Conservation (phyloP, 495 filamentous ascomycete species). For the Xanthoparmelia taractica region DNA sequence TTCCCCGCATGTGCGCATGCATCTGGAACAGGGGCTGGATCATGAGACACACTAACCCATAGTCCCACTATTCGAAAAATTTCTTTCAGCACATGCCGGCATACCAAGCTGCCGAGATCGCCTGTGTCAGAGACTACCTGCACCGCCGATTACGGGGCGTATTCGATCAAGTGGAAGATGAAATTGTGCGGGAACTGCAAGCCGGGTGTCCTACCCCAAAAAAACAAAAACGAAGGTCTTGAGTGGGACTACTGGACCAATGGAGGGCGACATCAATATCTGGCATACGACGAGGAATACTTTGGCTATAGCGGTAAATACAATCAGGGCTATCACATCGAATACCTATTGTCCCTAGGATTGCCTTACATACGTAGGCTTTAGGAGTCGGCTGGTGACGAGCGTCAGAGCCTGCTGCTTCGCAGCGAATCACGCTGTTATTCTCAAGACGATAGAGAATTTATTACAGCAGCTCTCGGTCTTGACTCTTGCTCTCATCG, state of each 20-base stretch:
- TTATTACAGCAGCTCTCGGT: not conserved
- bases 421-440: not conserved
- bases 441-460: not conserved
- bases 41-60: no score
- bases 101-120: not conserved
- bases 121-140: conserved; percentile 1
- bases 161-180: not conserved
- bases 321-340: not conserved
- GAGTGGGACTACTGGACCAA: not conserved
- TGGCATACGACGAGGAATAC: not conserved
- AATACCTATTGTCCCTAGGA: not conserved
- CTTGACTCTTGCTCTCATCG: not conserved
- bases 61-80: no score
- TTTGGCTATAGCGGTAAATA: not conserved
- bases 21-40: no score
- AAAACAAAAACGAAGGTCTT: not conserved
- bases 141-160: not conserved
- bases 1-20: no score
- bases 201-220: not conserved
- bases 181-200: not conserved
- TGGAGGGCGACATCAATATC: not conserved
- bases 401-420: not conserved
- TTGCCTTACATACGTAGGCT: not conserved
- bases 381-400: not conserved
- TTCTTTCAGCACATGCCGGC: not conserved